Evolutionary conservation across 352 stramenopile genomes (phyloP), one percentile per base, ranked within the genome.

Genomic region (Globisporangium polare): DNA sequence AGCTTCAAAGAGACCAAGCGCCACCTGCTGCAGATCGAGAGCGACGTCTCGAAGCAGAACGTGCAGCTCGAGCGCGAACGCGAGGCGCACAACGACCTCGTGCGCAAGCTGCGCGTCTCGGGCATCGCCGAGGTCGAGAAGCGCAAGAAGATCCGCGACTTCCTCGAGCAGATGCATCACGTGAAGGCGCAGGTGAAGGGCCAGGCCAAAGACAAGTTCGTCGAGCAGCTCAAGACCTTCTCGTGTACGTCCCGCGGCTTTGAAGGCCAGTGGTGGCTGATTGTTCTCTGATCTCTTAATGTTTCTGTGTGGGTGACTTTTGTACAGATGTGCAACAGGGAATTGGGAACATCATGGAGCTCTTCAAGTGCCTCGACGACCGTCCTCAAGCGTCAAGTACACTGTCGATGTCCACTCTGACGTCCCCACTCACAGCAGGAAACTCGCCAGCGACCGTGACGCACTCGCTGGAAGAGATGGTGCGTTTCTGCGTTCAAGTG

Each of bases 281-380:
- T 10, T 17, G 10, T n/a, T 29, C n/a, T 29, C 45, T 52, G 9
- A 52, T 20, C 45, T n/a, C 43, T 20, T 33, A 6, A 33, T 33
- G 29, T 33, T 33, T 39, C 33, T 39, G 12, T 39, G 33, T 12
- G 7, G 54, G 26, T 55, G 9, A 1, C 8, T 42, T 9, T 8
- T 39, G 33, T 39, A 12, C 26, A 80, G 73, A 79, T 20, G 68
- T 83, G 0, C 76, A 89, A 53, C 79, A 89, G 59, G 79, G 79
- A 3, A 60, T 89, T 24, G 42, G 74, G 37, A 83, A 86, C 46
- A 79, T 86, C 31, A 71, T 80, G 5, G 79, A 85, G 50, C 52
- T 89, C 41, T 58, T 86, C 10, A 67, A 75, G 57, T 86, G 79
- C 52, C 69, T 89, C 4, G 73, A 85, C 43, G 78, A 78, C 22